Conservation (phyloP, 345 rosid species). For the Arabidopsis arenosa region DNA sequence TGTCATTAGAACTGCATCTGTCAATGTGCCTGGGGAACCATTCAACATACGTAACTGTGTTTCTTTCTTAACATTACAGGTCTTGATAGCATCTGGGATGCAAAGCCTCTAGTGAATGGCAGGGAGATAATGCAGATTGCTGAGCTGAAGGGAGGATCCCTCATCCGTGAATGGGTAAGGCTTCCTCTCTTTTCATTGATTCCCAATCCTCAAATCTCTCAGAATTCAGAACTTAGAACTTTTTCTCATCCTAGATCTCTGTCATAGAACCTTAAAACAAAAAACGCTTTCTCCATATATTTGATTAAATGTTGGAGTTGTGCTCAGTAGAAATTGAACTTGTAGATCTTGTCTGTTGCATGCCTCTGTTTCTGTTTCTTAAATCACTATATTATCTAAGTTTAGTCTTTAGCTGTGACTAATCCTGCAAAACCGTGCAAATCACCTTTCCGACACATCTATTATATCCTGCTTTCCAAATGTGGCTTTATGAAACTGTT, state of each 20-base stretch:
- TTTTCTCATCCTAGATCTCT: conserved; percentile 9
- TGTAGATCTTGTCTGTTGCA: background rate
- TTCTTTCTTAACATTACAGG: conserved; percentile 52
- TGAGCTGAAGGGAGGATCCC: conserved; percentile 82
- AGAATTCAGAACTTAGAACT: background rate
- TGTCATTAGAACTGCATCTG: background rate
- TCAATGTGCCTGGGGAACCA: background rate
- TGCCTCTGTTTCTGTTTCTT: conserved; percentile 2
- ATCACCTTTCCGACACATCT: background rate
- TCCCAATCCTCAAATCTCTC: background rate
- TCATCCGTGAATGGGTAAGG: conserved; percentile 87
- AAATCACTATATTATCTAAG: background rate
- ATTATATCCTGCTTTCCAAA: background rate
- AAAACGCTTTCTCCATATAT: background rate
- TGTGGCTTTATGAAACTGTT: conserved; percentile 1
- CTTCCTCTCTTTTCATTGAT: conserved; percentile 24
- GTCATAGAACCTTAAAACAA: background rate
- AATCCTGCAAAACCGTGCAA: conserved; percentile 8
- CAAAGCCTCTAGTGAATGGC: conserved; percentile 82
- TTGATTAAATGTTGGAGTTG: background rate
- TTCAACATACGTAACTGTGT: conserved; percentile 16
- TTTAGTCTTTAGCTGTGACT: conserved; percentile 7
- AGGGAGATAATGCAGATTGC: conserved; percentile 77
- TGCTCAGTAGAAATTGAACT: conserved; percentile 9
- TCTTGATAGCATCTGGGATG: conserved; percentile 79